Percentiles rank a stretch among this genome's conserved stretches.
These are phyloP conservation scores for Trichophyton verrucosum DNA, from an alignment of 2,329 filamentous ascomycete genomes.

Conservation along the genomic window DNA sequence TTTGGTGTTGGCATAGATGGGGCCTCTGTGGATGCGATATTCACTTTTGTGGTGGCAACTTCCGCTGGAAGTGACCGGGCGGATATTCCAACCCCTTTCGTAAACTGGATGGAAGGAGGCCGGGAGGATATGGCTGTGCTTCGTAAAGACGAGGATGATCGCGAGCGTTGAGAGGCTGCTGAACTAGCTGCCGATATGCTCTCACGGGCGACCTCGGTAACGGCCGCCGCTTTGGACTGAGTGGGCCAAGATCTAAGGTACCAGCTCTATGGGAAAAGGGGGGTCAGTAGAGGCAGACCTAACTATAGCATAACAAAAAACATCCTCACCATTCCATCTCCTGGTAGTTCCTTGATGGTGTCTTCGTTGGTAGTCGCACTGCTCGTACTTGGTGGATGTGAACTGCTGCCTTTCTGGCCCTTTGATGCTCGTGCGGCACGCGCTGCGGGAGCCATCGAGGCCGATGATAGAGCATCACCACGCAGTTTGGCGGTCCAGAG, in stretches of 20 bases:
- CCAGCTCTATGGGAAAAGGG: conserved; percentile 26
- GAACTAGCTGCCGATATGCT: conserved; percentile 35
- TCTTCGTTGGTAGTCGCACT: background rate
- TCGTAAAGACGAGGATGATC: conserved; percentile 17
- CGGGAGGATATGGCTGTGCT: conserved; percentile 27
- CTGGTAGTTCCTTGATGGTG: background rate
- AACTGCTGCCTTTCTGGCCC: background rate
- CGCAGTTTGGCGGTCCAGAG: background rate
- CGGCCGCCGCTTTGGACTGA: conserved; percentile 34
- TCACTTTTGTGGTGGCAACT: conserved; percentile 34
- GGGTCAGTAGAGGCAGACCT: background rate
- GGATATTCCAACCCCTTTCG: conserved; percentile 28
- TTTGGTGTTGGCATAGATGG: conserved; percentile 19
- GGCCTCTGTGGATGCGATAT: conserved; percentile 33
- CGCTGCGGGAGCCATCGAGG: conserved; percentile 30
- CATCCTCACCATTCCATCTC: background rate
- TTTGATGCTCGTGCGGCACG: conserved; percentile 7
- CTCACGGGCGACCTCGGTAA: conserved; percentile 39
- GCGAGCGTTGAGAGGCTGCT: conserved; percentile 24
- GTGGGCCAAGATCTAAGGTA: conserved; percentile 36
- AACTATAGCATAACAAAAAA: background rate
- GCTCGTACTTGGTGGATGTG: background rate
- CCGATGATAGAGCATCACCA: conserved; percentile 25
- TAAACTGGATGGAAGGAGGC: conserved; percentile 20
- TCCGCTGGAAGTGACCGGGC: conserved; percentile 35